Conservation (phyloP, 192 early-diverging fungal species). For the Coemansia aciculifera region DNA sequence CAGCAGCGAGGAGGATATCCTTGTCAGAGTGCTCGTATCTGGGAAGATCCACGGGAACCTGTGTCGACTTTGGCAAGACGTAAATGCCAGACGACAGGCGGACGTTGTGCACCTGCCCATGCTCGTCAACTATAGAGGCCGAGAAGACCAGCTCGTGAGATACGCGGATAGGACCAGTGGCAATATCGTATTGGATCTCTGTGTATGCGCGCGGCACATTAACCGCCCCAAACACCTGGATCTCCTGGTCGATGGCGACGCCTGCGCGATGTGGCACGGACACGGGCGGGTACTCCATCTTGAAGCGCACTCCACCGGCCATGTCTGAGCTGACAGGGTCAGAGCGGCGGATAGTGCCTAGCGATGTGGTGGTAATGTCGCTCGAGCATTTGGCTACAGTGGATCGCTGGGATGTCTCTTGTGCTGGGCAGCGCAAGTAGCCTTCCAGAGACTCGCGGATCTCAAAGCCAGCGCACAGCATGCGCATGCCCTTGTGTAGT, state of each 20-base stretch:
- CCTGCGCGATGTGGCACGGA: slow-evolving; percentile 17
- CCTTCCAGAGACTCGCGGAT: slow-evolving; percentile 38
- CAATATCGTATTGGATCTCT: slow-evolving; percentile 43
- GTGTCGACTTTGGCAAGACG: slow-evolving; percentile 21
- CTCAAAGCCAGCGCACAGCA: slow-evolving; percentile 46
- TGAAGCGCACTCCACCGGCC: slow-evolving; percentile 4
- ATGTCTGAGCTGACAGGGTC: background rate
- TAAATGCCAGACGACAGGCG: slow-evolving; percentile 42
- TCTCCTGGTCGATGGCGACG: slow-evolving; percentile 47
- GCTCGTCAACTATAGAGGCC: slow-evolving; percentile 36
- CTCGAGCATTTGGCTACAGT: slow-evolving; percentile 21
- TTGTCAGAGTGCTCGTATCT: slow-evolving; percentile 44
- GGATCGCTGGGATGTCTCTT: slow-evolving; percentile 8
- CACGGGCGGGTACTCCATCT: slow-evolving; percentile 25
- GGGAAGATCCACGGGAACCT: slow-evolving; percentile 25
- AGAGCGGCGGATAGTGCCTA: background rate
- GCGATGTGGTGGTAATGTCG: slow-evolving; percentile 13
- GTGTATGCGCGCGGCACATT: slow-evolving; percentile 30
- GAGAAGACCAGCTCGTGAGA: slow-evolving; percentile 44
- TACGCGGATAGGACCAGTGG: slow-evolving; percentile 33
- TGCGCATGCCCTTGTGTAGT: slow-evolving; percentile 41
- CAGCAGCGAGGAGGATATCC: slow-evolving; percentile 39
- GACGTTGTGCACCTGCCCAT: slow-evolving; percentile 44
- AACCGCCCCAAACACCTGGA: slow-evolving; percentile 27
- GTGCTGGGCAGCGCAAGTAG: slow-evolving; percentile 21